Evolutionary conservation across 805 yeast species (phyloP), one percentile per base, ranked within the genome.

Genomic region (Candida qinlingensis): DNA sequence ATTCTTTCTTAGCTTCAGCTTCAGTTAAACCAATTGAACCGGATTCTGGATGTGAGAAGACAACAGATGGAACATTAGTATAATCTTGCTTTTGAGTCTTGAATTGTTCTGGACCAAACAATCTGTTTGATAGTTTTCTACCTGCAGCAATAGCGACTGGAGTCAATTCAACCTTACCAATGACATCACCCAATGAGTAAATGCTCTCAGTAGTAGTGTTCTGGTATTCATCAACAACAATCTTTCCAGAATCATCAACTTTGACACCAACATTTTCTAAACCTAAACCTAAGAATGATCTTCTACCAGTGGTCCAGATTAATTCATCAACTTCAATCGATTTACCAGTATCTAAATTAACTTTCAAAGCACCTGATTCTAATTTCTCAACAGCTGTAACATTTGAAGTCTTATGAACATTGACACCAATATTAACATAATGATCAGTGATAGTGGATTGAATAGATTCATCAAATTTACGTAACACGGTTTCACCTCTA

Each of bases 81-180:
- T 84, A 94, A 65, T 90, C 97, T 66, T 87, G 88, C 64, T 91
- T 89, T 66, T 84, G 87, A 42, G 80, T 66, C 54, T 79, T 79
- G 72, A 76, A 88, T 48, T 70, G 65, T 53, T 76, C 80, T 48
- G 91, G 85, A 26, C 97, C 97, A 65, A 92, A 94, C 51, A 94
- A 71, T 66, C 99, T 80, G 73, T 92, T 91, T 30, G 97, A 80
- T 57, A 94, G 77, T 66, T 81, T 87, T 70, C 99, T 84, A 52
- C 99, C 99, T 8, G 99, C 91, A 36, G 99, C 97, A 71, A 94
- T 94, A 37, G 99, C 99, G 40, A 90, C 97, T 7, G 99, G 99
- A 3, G 99, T 94, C 60, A 94, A 78, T 73, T 94, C 98, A 41
- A 87, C 85, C 31, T 86, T 82, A 53, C 97, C 97, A 40, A 87